phyloP scores from a whole-genome alignment of 495 filamentous ascomycete genomes.

The Xanthoparmelia taractica region DNA sequence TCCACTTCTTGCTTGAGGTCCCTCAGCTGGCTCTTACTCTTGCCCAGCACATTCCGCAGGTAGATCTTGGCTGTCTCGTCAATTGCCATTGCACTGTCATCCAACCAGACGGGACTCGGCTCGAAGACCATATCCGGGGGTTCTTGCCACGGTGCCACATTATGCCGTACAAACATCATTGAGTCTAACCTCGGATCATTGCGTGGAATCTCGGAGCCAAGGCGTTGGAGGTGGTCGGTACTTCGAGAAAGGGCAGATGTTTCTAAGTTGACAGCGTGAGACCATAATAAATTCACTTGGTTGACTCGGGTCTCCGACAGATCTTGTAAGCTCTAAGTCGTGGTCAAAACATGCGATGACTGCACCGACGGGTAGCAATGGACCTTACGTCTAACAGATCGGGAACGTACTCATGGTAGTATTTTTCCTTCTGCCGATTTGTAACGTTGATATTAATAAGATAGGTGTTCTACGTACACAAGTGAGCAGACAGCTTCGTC shows the following conservation, averaged over 20 bases:
- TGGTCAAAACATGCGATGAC: conserved; percentile 15
- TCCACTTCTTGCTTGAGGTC: conserved; percentile 76
- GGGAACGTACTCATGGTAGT: conserved; percentile 94
- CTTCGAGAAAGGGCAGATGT: conserved; percentile 61
- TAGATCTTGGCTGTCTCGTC: conserved; percentile 84
- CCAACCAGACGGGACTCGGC: conserved; percentile 94
- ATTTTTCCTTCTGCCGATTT: conserved; percentile 92
- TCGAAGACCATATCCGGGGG: conserved; percentile 80
- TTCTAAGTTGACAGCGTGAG: conserved; percentile 70
- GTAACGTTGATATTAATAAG: conserved; percentile 90
- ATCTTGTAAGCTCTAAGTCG: conserved; percentile 63
- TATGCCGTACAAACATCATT: conserved; percentile 95
- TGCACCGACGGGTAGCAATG: conserved; percentile 7
- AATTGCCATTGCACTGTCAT: conserved; percentile 72
- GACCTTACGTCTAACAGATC: conserved; percentile 75
- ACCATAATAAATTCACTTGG: conserved; percentile 82
- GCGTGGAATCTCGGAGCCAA: conserved; percentile 73
- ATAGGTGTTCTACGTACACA: conserved; percentile 68
- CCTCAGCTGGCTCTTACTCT: conserved; percentile 74
- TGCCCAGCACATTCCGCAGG: conserved; percentile 81
- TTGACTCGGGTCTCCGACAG: conserved; percentile 79
- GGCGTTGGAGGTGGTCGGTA: conserved; percentile 57
- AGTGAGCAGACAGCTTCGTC: conserved; percentile 13
- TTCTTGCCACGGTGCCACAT: conserved; percentile 71
- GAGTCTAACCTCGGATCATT: conserved; percentile 87